phyloP scores from a whole-genome alignment of 495 filamentous ascomycete species.

The Podospora tetraspora region DNA sequence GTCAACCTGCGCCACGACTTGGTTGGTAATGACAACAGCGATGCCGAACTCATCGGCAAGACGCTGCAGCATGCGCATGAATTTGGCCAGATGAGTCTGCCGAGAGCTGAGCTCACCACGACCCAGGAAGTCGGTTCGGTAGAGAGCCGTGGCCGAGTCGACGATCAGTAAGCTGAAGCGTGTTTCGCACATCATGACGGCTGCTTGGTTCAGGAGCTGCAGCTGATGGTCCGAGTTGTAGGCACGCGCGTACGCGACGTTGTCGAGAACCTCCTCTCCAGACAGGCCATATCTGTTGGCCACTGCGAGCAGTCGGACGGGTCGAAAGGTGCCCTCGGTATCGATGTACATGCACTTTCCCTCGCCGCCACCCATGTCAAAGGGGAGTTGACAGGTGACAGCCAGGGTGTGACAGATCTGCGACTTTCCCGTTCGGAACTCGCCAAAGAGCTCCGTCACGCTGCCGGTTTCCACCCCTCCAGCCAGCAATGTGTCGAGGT shows the following conservation, averaged over 20 bases:
- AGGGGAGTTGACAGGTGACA: constrained; percentile 93
- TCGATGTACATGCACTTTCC: constrained; percentile 99
- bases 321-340: constrained; percentile 94
- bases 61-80: constrained; percentile 89
- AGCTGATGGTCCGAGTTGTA: constrained; percentile 99
- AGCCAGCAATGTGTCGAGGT: constrained; percentile 89
- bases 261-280: constrained; percentile 95
- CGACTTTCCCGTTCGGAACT: constrained; percentile 96
- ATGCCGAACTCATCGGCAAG: constrained; percentile 98
- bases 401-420: constrained; percentile 98
- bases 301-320: constrained; percentile 82
- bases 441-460: constrained; percentile 98
- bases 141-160: constrained; percentile 89
- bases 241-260: constrained; percentile 93
- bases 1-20: constrained; percentile 97
- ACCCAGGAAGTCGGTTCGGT: constrained; percentile 91
- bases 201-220: constrained; percentile 87
- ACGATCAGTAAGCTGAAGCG: constrained; percentile 93
- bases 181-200: constrained; percentile 98
- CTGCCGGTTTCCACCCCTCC: constrained; percentile 95
- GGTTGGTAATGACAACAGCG: constrained; percentile 97
- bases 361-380: constrained; percentile 98
- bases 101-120: constrained; percentile 86
- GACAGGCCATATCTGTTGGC: constrained; percentile 90
- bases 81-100: constrained; percentile 93